Evolutionary conservation across 345 rosid genomes (phyloP).

Genomic region (Carallia brachiata): DNA sequence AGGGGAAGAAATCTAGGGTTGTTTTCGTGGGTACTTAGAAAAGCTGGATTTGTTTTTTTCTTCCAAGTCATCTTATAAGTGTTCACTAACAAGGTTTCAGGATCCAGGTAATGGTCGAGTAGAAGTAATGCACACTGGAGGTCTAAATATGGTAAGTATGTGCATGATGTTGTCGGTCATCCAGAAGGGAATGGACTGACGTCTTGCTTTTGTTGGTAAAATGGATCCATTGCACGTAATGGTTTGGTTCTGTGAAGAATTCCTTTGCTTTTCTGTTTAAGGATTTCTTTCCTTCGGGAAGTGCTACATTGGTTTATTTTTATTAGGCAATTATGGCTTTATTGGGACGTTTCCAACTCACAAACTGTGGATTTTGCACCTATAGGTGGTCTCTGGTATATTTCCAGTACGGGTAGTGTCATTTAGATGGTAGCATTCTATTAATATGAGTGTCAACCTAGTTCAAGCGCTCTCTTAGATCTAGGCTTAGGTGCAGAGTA

Average conservation of each 20-base stretch:
- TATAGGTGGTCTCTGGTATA: slow-evolving; percentile 1
- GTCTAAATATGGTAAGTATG: slow-evolving; percentile 34
- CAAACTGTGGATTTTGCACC: slow-evolving; percentile 16
- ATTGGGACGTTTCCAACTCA: slow-evolving; percentile 13
- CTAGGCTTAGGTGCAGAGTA: no score
- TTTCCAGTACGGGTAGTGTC: background rate
- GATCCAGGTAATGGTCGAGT: slow-evolving; percentile 40
- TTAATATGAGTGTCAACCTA: no score
- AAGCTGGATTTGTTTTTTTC: background rate
- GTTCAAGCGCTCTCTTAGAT: no score
- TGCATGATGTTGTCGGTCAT: slow-evolving; percentile 12
- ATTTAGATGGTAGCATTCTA: no score
- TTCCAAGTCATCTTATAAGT: slow-evolving; percentile 27
- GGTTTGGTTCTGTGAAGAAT: slow-evolving; percentile 16
- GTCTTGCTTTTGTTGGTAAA: background rate
- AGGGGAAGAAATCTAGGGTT: slow-evolving; percentile 8
- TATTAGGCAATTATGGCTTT: background rate
- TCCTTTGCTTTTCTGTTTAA: slow-evolving; percentile 10
- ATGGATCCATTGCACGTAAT: background rate
- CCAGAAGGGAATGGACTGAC: slow-evolving; percentile 17
- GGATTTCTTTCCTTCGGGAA: background rate
- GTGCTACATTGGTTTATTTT: slow-evolving; percentile 15
- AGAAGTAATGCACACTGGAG: slow-evolving; percentile 37
- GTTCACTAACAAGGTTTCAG: slow-evolving; percentile 50
- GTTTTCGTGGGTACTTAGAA: slow-evolving; percentile 16